A percentile compares a stretch with the other conserved stretches of the same genome.
phyloP scores from a whole-genome alignment of 2,329 filamentous ascomycete species.

The Bimuria novae-zelandiae region DNA sequence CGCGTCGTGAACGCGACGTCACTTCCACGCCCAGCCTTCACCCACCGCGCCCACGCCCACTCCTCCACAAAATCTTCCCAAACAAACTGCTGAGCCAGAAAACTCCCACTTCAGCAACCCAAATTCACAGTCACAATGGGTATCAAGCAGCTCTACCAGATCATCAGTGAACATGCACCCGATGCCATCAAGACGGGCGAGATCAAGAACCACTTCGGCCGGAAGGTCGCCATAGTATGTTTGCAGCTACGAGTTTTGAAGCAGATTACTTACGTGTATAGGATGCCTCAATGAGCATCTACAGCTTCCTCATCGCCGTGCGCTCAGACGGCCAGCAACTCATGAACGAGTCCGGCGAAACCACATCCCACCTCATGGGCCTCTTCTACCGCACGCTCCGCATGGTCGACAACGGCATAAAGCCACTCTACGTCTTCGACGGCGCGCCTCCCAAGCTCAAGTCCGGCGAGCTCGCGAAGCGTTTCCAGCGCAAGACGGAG shows the following conservation, averaged over 20 bases:
- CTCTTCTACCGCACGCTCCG: constrained; percentile 99
- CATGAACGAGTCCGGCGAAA: constrained; percentile 92
- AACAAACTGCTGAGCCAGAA: background rate
- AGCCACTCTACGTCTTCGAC: constrained; percentile 97
- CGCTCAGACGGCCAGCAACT: constrained; percentile 96
- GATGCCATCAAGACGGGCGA: constrained; percentile 94
- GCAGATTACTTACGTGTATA: constrained; percentile 22
- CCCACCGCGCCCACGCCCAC: constrained; percentile 17
- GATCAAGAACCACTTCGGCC: constrained; percentile 98
- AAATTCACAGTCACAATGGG: constrained; percentile 35
- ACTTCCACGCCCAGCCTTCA: constrained; percentile 12
- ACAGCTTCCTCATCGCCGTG: constrained; percentile 97
- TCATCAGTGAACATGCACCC: constrained; percentile 79
- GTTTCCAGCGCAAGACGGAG: constrained; percentile 92
- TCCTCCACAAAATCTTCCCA: constrained; percentile 7
- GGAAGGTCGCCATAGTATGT: constrained; percentile 94
- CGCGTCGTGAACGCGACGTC: constrained; percentile 38
- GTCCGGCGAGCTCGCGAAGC: constrained; percentile 93
- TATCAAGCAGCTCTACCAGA: constrained; percentile 52
- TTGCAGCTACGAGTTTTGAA: too few species aligned
- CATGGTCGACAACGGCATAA: constrained; percentile 98
- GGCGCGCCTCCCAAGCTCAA: constrained; percentile 97
- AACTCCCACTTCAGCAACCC: background rate
- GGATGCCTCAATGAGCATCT: constrained; percentile 86
- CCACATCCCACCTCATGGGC: constrained; percentile 97